These are phyloP conservation scores for Scheffersomyces coipomensis DNA, from an alignment of 805 yeast species.

Conservation along the genomic window DNA sequence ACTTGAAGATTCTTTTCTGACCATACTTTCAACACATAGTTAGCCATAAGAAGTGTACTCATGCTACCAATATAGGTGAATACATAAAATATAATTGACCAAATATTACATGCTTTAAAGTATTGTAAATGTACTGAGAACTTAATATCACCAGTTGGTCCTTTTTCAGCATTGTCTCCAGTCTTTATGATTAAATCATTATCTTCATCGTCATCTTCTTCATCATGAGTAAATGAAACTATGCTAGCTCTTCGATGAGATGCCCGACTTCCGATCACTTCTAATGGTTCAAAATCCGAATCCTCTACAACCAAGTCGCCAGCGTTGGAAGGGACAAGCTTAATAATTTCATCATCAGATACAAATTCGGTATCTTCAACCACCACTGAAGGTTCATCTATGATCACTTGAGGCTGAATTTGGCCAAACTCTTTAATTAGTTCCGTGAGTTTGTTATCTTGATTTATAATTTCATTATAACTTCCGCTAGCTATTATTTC, in stretches of 20 bases:
- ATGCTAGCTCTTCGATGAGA: conserved; percentile 24
- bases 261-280: too few species aligned
- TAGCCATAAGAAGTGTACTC: conserved; percentile 15
- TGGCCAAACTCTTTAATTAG: conserved; percentile 31
- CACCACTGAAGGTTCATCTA: conserved; percentile 16
- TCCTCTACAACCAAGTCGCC: neutral
- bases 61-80: conserved; percentile 4
- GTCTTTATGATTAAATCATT: conserved; percentile 10
- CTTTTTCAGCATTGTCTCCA: conserved; percentile 25
- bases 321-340: neutral
- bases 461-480: conserved; percentile 45
- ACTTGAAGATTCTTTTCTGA: conserved; percentile 26
- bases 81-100: conserved; percentile 20
- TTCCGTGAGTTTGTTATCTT: conserved; percentile 29
- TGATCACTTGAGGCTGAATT: conserved; percentile 10
- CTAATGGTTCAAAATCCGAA: conserved; percentile 3
- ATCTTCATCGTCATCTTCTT: conserved; percentile 26
- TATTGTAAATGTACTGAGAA: conserved; percentile 25
- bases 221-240: conserved; percentile 32
- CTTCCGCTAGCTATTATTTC: conserved; percentile 37
- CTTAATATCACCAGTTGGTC: conserved; percentile 25
- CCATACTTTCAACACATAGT: conserved; percentile 33
- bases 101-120: conserved; percentile 30
- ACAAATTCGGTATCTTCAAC: conserved; percentile 20
- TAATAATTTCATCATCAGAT: conserved; percentile 36